Base-by-base conservation (phyloP, 192 early-diverging fungal genomes). In the Coemansia pectinata region DNA sequence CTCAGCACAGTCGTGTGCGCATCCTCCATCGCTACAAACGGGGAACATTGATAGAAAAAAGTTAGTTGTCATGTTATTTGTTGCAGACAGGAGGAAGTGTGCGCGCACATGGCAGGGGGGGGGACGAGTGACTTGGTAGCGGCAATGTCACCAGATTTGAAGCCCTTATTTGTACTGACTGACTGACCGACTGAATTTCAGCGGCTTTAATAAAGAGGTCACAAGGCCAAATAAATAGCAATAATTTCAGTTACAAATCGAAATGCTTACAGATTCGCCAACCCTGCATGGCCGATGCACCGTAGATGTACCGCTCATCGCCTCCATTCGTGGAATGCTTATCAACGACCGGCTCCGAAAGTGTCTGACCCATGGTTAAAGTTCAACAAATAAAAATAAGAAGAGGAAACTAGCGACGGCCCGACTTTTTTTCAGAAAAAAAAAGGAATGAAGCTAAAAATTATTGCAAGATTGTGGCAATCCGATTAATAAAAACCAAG, bases 281-380 rank as follows among this genome's bases (percentile, higher is more conserved):
- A 62, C 97, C 97, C 86, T 99, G 97, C 97, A 98, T 98, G 59
- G 87, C 88, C 41, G 92, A 94, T 47, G 94, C 91, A 41, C 91
- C 95, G 75, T 91, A 98, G 36, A 88, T 77, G 67, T 93, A 85
- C 57, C 94, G 87, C 45, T 92, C 82, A 79, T 95, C 94, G 34
- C 84, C 73, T 27, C 89, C 94, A 6, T 63, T 34, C 29, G 89
- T 85, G 29, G 93, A 90, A 70, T 94, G 93, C 85, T 97, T 98
- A 34, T 96, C 93, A 27, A 87, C 87, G 48, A 95, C 88, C 44
- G 96, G 96, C 78, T 96, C 94, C 39, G 93, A 95, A 60, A 98
- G 91, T 68, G 94, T 96, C 84, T 98, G 96, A 71, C 96, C 96
- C 96, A 98, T 98, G 67, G 59, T 87, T 59, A 58, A 67, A 67